phyloP scores from a whole-genome alignment of 371 early-diverging fungal genomes.

The Synchytrium microbalum region DNA sequence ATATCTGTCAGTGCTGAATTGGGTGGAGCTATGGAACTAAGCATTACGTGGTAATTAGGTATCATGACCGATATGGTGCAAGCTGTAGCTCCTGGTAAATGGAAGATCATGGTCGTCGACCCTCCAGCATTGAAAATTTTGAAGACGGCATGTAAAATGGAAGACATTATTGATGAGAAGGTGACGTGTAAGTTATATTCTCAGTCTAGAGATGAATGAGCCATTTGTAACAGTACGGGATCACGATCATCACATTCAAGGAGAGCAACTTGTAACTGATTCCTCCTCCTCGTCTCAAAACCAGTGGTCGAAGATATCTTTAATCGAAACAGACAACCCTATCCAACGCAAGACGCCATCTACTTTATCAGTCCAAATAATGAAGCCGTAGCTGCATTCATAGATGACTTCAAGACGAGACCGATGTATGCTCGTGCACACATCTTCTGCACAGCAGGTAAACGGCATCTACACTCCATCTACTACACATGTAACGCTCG shows the following conservation, averaged over 20 bases:
- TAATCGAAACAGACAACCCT: conserved; percentile 70
- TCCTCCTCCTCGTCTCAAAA: conserved; percentile 64
- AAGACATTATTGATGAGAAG: conserved; percentile 87
- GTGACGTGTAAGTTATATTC: conserved; percentile 69
- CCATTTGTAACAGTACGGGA: conserved; percentile 66
- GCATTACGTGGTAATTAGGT: conserved; percentile 28
- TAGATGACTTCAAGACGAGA: conserved; percentile 62
- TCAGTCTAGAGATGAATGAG: conserved; percentile 55
- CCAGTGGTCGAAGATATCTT: conserved; percentile 63
- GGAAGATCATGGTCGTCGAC: conserved; percentile 91
- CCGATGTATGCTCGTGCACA: conserved; percentile 37
- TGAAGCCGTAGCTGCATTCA: conserved; percentile 64
- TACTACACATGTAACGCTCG: background rate
- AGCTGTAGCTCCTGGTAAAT: conserved; percentile 41
- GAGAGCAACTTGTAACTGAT: conserved; percentile 57
- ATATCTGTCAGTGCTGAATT: too few species aligned
- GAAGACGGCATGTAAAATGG: conserved; percentile 81
- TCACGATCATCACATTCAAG: conserved; percentile 70
- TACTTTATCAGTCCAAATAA: conserved; percentile 81
- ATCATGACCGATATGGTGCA: conserved; percentile 47
- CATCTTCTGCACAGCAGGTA: conserved; percentile 32
- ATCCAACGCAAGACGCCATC: conserved; percentile 80
- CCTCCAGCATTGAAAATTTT: conserved; percentile 72
- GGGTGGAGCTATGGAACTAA: too few species aligned
- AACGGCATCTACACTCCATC: background rate